Conservation (phyloP, 2,329 filamentous ascomycete genomes). For the Sordariomycetes sp. region DNA sequence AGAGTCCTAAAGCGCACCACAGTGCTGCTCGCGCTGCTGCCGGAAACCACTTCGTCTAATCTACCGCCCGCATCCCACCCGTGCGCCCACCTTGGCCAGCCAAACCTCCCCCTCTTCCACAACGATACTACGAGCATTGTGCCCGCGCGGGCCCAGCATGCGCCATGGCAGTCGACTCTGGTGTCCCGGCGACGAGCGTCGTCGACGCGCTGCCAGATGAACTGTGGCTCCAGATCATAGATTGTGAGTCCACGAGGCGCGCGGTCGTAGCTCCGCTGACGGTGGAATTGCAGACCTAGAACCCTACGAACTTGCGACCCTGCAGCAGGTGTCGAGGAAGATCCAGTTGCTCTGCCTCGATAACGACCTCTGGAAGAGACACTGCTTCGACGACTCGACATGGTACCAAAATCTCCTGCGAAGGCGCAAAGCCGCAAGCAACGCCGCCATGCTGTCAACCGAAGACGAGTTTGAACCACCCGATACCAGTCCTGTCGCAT, state of each 20-base stretch:
- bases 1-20: too few relatives aligned
- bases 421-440: conserved; percentile 19
- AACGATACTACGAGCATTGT: not conserved
- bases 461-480: not conserved
- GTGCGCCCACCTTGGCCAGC: not conserved
- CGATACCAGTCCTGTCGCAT: too few relatives aligned
- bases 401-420: conserved; percentile 52
- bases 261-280: too few relatives aligned
- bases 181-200: not conserved
- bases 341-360: conserved; percentile 64
- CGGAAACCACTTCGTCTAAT: not conserved
- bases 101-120: not conserved
- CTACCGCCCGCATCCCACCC: not conserved
- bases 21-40: not conserved
- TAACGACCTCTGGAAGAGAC: conserved; percentile 64
- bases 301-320: conserved; percentile 39
- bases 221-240: conserved; percentile 43
- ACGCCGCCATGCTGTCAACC: not conserved
- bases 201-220: conserved; percentile 3
- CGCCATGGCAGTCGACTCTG: not conserved
- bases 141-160: not conserved
- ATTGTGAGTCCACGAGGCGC: conserved; percentile 36
- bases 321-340: conserved; percentile 61
- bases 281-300: conserved; percentile 22
- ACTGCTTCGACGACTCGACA: conserved; percentile 63